Evolutionary conservation across 2,329 filamentous ascomycete genomes (phyloP).

Genomic region (Colletotrichum gigasporum): DNA sequence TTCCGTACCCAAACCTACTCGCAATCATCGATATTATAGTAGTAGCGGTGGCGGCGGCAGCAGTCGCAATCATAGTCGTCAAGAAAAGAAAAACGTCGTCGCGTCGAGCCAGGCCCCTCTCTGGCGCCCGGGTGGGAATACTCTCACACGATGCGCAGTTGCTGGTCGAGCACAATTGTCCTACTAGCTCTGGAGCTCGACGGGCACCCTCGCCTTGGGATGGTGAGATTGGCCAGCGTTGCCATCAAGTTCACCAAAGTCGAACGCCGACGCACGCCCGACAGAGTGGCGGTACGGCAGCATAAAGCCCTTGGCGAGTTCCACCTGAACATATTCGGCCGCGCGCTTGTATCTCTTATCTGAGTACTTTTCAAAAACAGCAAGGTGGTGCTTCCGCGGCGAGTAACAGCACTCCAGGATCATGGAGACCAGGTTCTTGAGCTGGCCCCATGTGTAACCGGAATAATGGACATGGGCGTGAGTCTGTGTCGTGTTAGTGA

Average conservation of each 20-base stretch:
- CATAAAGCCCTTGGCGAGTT: constrained; percentile 70
- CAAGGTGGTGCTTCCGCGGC: constrained; percentile 82
- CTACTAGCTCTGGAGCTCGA: constrained; percentile 31
- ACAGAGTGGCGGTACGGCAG: constrained; percentile 57
- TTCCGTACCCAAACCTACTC: not conserved
- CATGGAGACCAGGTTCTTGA: constrained; percentile 79
- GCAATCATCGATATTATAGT: constrained; percentile 11
- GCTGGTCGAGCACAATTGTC: constrained; percentile 25
- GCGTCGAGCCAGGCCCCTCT: constrained; percentile 6
- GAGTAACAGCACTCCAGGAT: constrained; percentile 89
- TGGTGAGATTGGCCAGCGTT: constrained; percentile 17
- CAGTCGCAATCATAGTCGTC: not conserved
- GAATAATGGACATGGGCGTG: constrained; percentile 90
- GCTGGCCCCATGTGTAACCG: constrained; percentile 87
- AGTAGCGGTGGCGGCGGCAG: not conserved
- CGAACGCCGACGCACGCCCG: constrained; percentile 33
- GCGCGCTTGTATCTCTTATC: constrained; percentile 89
- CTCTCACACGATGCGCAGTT: constrained; percentile 7
- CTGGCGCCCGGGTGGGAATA: not conserved
- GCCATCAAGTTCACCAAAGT: constrained; percentile 24
- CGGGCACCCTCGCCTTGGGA: constrained; percentile 18
- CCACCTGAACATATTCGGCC: constrained; percentile 80
- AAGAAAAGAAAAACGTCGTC: constrained; percentile 12
- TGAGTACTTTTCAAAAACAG: constrained; percentile 92
- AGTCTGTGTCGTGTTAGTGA: constrained; percentile 65